These are phyloP conservation scores for Hondaea fermentalgiana DNA, from an alignment of 108 stramenopile species.

Conservation along the genomic window DNA sequence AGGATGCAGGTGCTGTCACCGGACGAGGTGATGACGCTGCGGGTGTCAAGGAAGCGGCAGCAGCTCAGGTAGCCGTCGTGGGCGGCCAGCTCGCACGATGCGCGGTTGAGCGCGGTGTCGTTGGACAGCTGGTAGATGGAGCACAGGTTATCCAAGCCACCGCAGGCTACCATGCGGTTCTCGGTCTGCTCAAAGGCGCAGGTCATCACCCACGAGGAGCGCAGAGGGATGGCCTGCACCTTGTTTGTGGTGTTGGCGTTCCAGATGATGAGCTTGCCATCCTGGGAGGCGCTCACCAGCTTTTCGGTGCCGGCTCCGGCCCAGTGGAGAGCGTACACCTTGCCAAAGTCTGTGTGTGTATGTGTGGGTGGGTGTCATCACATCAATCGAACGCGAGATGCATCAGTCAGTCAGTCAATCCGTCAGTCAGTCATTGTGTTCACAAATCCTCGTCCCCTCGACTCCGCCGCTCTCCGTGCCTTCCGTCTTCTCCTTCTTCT, in stretches of 20 bases:
- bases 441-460: no score
- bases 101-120: slow-evolving; percentile 49
- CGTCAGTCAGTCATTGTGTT: no score
- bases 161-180: slow-evolving; percentile 85
- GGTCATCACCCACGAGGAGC: slow-evolving; percentile 96
- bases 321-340: slow-evolving; percentile 95
- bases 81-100: slow-evolving; percentile 77
- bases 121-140: slow-evolving; percentile 66
- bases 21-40: slow-evolving; percentile 74
- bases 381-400: no score
- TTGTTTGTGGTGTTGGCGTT: slow-evolving; percentile 47
- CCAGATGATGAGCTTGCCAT: slow-evolving; percentile 97
- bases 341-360: slow-evolving; percentile 69
- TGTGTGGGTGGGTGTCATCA: not conserved
- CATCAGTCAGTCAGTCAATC: no score
- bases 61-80: slow-evolving; percentile 96
- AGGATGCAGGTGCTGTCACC: slow-evolving; percentile 91
- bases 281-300: slow-evolving; percentile 50
- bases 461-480: no score
- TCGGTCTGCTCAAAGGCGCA: slow-evolving; percentile 91
- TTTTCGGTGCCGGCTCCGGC: slow-evolving; percentile 36
- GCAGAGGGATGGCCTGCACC: slow-evolving; percentile 69
- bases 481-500: no score
- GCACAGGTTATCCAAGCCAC: slow-evolving; percentile 98
- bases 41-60: slow-evolving; percentile 83